phyloP scores from a whole-genome alignment of 2,329 filamentous ascomycete genomes.

The Polychaeton citri region DNA sequence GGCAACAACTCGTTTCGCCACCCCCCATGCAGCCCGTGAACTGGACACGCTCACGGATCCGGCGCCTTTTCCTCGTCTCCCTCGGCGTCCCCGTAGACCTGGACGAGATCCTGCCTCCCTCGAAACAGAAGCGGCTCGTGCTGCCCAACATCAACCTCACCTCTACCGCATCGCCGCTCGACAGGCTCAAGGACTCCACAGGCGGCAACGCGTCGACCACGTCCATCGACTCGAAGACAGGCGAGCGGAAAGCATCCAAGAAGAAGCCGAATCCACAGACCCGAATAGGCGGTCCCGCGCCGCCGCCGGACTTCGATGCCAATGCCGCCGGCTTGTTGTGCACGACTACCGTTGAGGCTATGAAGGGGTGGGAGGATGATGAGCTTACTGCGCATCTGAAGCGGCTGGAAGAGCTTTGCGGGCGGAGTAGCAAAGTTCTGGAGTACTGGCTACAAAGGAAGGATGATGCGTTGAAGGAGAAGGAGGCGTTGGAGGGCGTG shows the following conservation, averaged over 20 bases:
- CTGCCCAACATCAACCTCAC: conserved; percentile 58
- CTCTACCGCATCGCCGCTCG: conserved; percentile 10
- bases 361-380: conserved; percentile 62
- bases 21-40: conserved; percentile 91
- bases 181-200: conserved; percentile 22
- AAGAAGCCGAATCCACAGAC: conserved; percentile 14
- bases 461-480: conserved; percentile 77
- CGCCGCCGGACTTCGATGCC: conserved; percentile 64
- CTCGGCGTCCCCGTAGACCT: conserved; percentile 91
- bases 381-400: conserved; percentile 63
- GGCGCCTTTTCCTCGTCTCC: conserved; percentile 87
- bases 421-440: conserved; percentile 60
- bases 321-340: conserved; percentile 67
- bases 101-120: conserved; percentile 91
- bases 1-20: conserved; percentile 91
- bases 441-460: conserved; percentile 80
- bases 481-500: conserved; percentile 88
- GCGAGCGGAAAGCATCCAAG: conserved; percentile 8
- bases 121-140: conserved; percentile 94
- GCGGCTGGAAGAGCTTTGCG: conserved; percentile 55
- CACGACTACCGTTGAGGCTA: conserved; percentile 69
- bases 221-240: conserved; percentile 18
- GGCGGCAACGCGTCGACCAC: conserved; percentile 17
- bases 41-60: conserved; percentile 92
- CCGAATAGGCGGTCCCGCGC: conserved; percentile 43